Percentiles rank a stretch among this genome's conserved stretches.
Conservation (phyloP, 768 basidiomycete species). For the Amanita muscaria region DNA sequence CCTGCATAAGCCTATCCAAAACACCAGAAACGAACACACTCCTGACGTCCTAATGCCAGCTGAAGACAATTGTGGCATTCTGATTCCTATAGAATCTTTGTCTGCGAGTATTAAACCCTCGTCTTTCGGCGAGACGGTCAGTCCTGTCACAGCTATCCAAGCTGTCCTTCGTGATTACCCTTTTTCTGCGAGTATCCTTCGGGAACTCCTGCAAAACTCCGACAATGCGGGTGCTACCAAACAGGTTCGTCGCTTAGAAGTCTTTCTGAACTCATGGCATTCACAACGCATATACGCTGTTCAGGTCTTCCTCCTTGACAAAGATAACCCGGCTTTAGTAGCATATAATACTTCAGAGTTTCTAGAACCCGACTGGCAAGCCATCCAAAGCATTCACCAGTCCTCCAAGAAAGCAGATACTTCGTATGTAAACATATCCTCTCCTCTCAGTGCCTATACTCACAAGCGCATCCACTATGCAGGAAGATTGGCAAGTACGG, state of each 20-base stretch:
- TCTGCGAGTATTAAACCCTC: too few species aligned
- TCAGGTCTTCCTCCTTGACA: constrained; percentile 37
- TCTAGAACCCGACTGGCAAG: constrained; percentile 33
- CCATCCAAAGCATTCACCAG: constrained; percentile 31
- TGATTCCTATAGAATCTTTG: too few species aligned
- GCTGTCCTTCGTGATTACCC: constrained; percentile 36
- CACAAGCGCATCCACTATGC: too few species aligned
- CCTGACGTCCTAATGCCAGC: too few species aligned
- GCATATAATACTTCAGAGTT: constrained; percentile 40
- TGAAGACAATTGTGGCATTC: too few species aligned
- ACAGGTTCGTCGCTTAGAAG: constrained; percentile 25
- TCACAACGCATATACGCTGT: background rate
- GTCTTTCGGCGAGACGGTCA: constrained; percentile 15
- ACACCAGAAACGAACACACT: too few species aligned
- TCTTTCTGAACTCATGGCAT: too few species aligned
- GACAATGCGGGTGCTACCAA: constrained; percentile 39
- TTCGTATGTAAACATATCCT: constrained; percentile 27
- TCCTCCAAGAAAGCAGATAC: constrained; percentile 41
- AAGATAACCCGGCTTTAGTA: constrained; percentile 34
- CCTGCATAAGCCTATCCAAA: too few species aligned
- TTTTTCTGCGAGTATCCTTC: constrained; percentile 33
- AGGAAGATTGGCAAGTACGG: constrained; percentile 49
- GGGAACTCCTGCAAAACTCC: constrained; percentile 41
- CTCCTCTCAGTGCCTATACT: background rate
- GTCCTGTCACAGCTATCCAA: constrained; percentile 15